Percentiles rank a stretch among this genome's conserved stretches.
Conservation (phyloP, 2,329 filamentous ascomycete species). For the Neospermospora avenae region DNA sequence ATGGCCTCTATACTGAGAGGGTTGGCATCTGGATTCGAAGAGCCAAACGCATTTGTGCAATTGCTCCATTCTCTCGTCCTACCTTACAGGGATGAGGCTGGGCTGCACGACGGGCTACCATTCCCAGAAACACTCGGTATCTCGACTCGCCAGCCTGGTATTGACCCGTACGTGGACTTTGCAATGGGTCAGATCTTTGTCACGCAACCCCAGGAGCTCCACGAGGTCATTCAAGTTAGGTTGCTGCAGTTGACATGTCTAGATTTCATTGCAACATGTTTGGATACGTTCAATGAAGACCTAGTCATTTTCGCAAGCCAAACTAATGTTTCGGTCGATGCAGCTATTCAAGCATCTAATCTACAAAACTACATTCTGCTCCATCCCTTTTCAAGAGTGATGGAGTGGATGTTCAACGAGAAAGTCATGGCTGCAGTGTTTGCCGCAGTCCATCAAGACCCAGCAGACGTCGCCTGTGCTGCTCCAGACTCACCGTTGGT, state of each 20-base stretch:
- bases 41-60: constrained; percentile 78
- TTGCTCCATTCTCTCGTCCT: constrained; percentile 70
- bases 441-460: constrained; percentile 72
- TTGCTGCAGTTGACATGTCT: constrained; percentile 78
- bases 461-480: constrained; percentile 67
- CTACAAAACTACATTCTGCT: constrained; percentile 77
- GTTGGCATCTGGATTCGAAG: constrained; percentile 76
- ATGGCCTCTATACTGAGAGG: constrained; percentile 69
- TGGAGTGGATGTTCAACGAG: constrained; percentile 98
- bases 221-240: constrained; percentile 65
- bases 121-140: constrained; percentile 85
- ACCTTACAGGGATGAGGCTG: constrained; percentile 58
- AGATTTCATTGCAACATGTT: constrained; percentile 74
- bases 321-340: constrained; percentile 71
- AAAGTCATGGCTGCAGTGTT: constrained; percentile 80
- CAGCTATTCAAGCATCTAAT: constrained; percentile 69
- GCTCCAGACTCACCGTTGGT: constrained; percentile 78
- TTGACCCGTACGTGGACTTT: constrained; percentile 92
- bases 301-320: constrained; percentile 81
- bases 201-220: constrained; percentile 52
- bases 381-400: constrained; percentile 89
- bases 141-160: constrained; percentile 74
- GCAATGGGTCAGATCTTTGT: constrained; percentile 76
- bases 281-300: constrained; percentile 91
- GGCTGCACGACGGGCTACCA: constrained; percentile 71